Conservation (phyloP, 306 rosid species). For the Quercus wislizeni region DNA sequence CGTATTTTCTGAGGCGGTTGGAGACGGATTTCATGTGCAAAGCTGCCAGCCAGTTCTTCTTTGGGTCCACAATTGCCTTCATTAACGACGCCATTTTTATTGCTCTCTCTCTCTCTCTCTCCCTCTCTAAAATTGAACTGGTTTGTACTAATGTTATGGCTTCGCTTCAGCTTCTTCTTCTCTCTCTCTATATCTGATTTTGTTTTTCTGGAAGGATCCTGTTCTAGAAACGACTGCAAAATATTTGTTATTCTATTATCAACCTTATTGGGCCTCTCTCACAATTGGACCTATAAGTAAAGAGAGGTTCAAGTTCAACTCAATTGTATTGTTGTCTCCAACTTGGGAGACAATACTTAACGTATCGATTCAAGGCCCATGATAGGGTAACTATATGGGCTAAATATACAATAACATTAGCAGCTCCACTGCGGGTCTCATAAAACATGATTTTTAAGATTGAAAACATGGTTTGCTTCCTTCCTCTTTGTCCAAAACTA, state of each 20-base stretch:
- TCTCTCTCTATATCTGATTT: too few species aligned
- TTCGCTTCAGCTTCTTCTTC: too few species aligned
- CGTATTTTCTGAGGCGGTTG: conserved; percentile 73
- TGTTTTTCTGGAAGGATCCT: neutral
- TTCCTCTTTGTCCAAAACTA: too few species aligned
- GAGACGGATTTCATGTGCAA: conserved; percentile 83
- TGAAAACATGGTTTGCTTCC: too few species aligned
- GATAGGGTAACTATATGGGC: neutral
- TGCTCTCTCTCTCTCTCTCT: neutral
- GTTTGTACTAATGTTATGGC: too few species aligned
- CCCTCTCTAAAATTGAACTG: too few species aligned
- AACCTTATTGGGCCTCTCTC: too few species aligned
- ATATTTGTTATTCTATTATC: neutral
- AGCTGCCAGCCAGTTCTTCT: conserved; percentile 79
- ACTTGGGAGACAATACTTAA: neutral
- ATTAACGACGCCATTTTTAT: conserved; percentile 61
- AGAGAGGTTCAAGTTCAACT: neutral
- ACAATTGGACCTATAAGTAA: neutral
- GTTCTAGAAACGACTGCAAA: neutral
- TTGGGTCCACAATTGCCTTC: conserved; percentile 66
- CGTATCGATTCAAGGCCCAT: neutral
- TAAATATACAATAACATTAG: too few species aligned
- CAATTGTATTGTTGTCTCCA: too few species aligned
- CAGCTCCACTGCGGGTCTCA: too few species aligned
- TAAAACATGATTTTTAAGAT: too few species aligned